These are phyloP conservation scores for Edaphochlamys debaryana DNA, from an alignment of 139 green algal species.

Conservation along the genomic window DNA sequence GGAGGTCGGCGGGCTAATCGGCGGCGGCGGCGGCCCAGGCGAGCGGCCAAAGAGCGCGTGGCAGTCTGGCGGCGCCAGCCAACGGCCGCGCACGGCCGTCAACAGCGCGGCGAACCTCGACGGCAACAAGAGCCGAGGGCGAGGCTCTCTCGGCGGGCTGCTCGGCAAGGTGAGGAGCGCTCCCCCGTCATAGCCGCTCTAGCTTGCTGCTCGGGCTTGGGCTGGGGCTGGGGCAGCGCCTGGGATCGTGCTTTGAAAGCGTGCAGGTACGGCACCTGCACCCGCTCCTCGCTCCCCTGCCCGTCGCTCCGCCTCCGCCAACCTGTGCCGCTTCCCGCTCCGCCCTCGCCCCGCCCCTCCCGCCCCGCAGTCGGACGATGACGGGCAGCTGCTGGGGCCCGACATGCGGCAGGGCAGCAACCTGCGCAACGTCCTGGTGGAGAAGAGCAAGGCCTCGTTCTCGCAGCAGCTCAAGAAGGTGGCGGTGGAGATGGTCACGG, in stretches of 20 bases:
- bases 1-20: not conserved
- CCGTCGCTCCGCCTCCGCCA: not conserved
- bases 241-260: too few species aligned
- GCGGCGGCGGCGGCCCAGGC: not conserved
- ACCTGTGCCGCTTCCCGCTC: too few species aligned
- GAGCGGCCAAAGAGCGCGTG: conserved; percentile 18
- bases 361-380: conserved; percentile 19
- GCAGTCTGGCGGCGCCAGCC: not conserved
- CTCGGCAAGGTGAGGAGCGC: too few species aligned
- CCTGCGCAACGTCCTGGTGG: conserved; percentile 39
- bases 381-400: conserved; percentile 26
- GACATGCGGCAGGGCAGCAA: conserved; percentile 31
- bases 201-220: too few species aligned
- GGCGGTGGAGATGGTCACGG: conserved; percentile 59
- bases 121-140: too few species aligned
- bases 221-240: too few species aligned
- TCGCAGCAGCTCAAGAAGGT: conserved; percentile 57
- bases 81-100: conserved; percentile 2
- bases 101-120: not conserved
- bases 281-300: too few species aligned
- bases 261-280: not conserved
- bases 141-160: too few species aligned
- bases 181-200: too few species aligned
- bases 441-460: conserved; percentile 47
- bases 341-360: not conserved